Percentiles rank a stretch among this genome's conserved stretches.
Conservation (phyloP, 2,329 filamentous ascomycete genomes). For the Pseudogymnoascus sp. region DNA sequence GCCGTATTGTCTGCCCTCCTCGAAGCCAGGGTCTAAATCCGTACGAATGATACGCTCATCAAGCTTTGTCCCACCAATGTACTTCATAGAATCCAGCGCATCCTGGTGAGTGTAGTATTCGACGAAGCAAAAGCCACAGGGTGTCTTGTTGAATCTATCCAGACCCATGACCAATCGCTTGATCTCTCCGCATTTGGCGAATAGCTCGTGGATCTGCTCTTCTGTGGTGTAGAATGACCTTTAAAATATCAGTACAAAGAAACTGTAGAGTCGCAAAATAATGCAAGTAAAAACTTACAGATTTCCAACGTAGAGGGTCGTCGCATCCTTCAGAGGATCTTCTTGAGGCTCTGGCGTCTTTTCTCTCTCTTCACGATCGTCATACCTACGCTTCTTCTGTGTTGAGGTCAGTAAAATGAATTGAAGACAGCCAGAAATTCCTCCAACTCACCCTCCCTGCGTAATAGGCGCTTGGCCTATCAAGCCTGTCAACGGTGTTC, state of each 20-base stretch:
- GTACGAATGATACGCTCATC: constrained; percentile 96
- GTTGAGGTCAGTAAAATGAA: constrained; percentile 28
- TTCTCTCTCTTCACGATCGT: constrained; percentile 45
- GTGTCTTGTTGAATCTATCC: constrained; percentile 94
- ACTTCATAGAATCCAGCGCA: constrained; percentile 96
- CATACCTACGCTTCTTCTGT: constrained; percentile 48
- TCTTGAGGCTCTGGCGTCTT: constrained; percentile 46
- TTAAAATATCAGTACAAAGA: constrained; percentile 16
- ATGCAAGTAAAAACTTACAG: constrained; percentile 46
- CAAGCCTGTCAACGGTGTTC: constrained; percentile 83
- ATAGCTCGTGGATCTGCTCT: constrained; percentile 96
- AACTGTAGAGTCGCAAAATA: constrained; percentile 29
- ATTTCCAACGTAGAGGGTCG: constrained; percentile 96
- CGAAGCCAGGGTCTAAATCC: constrained; percentile 90
- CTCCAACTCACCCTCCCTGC: constrained; percentile 60
- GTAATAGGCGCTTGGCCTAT: constrained; percentile 93
- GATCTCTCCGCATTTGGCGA: constrained; percentile 94
- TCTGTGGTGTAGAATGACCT: constrained; percentile 98
- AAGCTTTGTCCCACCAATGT: constrained; percentile 94
- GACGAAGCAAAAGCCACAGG: constrained; percentile 98
- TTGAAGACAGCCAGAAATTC: constrained; percentile 12
- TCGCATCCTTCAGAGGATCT: constrained; percentile 78
- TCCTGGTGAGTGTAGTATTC: constrained; percentile 99
- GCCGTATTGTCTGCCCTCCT: constrained; percentile 93
- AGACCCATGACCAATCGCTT: constrained; percentile 97